Percentiles rank a stretch among this genome's conserved stretches.
Conservation (phyloP, 768 basidiomycete species). For the Mycena pura region DNA sequence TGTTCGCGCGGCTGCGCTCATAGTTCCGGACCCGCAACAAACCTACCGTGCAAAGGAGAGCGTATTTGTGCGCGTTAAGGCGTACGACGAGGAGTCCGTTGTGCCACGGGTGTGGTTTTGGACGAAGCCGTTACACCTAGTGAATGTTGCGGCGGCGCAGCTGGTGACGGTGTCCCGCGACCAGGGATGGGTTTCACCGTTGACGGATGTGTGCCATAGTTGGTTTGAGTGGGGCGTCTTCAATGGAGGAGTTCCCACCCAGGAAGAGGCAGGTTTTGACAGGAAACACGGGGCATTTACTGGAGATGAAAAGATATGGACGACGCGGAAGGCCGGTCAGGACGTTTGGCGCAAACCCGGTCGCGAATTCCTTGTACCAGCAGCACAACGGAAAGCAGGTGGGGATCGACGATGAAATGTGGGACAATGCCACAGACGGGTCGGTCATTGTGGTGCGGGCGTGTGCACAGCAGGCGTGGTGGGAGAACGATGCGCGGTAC, state of each 20-base stretch:
- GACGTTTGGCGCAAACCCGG: background rate
- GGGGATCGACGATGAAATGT: conserved; percentile 11
- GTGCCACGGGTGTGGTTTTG: conserved; percentile 16
- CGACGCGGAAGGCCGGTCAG: background rate
- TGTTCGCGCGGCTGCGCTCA: conserved; percentile 5
- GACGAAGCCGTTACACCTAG: background rate
- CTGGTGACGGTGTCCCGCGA: conserved; percentile 10
- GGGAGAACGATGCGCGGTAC: conserved; percentile 11
- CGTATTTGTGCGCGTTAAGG: conserved; percentile 3
- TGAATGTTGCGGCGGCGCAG: background rate
- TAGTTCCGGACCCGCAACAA: conserved; percentile 5
- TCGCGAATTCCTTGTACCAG: background rate
- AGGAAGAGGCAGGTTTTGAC: background rate
- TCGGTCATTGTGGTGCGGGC: conserved; percentile 11
- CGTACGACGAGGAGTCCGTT: background rate
- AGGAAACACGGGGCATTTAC: background rate
- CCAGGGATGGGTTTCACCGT: background rate
- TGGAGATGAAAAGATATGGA: conserved; percentile 4
- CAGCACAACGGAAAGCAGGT: conserved; percentile 6
- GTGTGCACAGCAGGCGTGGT: conserved; percentile 6
- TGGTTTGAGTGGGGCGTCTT: conserved; percentile 16
- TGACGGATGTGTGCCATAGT: conserved; percentile 1
- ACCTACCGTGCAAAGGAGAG: background rate
- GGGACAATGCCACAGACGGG: background rate
- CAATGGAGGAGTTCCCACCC: background rate